phyloP scores from a whole-genome alignment of 2,329 filamentous ascomycete species.

The Pestalotiopsis sp. region DNA sequence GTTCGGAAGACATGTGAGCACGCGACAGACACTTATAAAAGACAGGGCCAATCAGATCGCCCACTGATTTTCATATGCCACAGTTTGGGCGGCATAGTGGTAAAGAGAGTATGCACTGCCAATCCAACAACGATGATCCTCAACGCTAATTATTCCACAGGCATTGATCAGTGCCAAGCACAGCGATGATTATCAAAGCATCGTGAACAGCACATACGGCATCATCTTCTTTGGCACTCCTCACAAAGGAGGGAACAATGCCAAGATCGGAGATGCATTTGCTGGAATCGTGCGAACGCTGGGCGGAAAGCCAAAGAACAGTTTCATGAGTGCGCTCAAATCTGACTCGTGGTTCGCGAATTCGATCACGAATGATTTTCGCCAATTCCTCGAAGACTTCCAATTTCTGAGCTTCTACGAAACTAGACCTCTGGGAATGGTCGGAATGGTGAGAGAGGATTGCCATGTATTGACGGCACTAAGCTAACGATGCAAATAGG shows the following conservation, averaged over 20 bases:
- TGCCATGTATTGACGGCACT: background rate
- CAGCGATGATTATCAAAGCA: background rate
- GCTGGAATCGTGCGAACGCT: background rate
- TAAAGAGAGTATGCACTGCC: background rate
- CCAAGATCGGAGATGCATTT: background rate
- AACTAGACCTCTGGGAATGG: background rate
- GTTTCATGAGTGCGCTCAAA: background rate
- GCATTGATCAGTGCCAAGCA: background rate
- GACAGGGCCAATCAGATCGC: background rate
- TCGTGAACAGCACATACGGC: background rate
- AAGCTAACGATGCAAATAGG: background rate
- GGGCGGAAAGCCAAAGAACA: background rate
- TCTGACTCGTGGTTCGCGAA: background rate
- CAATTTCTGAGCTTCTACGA: background rate
- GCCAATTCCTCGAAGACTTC: background rate
- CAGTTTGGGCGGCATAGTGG: background rate
- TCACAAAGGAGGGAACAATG: background rate
- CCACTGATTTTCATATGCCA: background rate
- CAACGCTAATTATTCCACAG: background rate
- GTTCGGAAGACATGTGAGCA: background rate
- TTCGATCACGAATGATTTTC: background rate
- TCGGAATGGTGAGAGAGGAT: background rate
- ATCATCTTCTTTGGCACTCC: background rate
- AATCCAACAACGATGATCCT: background rate
- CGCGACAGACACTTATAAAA: background rate